Evolutionary conservation across 2,329 filamentous ascomycete genomes (phyloP).

Genomic region (Ophiostoma piceae): DNA sequence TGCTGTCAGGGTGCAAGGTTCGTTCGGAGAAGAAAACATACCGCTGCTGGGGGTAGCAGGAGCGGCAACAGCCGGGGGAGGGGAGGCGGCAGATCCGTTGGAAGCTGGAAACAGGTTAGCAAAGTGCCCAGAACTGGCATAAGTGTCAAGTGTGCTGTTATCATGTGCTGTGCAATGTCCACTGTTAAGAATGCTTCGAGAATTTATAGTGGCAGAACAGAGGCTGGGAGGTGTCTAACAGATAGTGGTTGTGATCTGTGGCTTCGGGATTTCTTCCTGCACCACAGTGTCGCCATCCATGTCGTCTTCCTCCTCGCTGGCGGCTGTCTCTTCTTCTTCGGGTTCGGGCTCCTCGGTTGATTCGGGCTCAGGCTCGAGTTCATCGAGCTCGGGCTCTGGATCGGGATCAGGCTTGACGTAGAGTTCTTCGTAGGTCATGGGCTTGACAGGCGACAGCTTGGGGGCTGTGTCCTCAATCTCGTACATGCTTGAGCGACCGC

Average conservation of each 20-base stretch:
- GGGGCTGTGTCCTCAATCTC: slow-evolving; percentile 45
- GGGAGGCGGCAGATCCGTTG: slow-evolving; percentile 36
- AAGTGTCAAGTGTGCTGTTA: neutral
- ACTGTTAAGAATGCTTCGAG: neutral
- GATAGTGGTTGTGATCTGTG: neutral
- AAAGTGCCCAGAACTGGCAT: neutral
- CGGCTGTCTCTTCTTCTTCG: neutral
- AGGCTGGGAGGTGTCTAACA: slow-evolving; percentile 19
- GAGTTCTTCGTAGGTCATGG: slow-evolving; percentile 46
- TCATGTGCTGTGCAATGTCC: slow-evolving; percentile 10
- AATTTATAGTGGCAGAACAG: neutral
- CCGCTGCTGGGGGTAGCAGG: slow-evolving; percentile 35
- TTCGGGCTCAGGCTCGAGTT: neutral
- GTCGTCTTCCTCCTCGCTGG: neutral
- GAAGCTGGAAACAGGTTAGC: slow-evolving; percentile 41
- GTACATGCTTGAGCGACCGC: slow-evolving; percentile 43
- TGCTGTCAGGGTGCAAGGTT: neutral
- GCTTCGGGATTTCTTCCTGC: slow-evolving; percentile 9
- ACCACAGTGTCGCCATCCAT: neutral
- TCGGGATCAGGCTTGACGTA: slow-evolving; percentile 32
- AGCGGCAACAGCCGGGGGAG: slow-evolving; percentile 40
- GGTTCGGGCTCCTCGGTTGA: neutral
- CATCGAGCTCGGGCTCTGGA: neutral
- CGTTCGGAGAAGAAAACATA: neutral
- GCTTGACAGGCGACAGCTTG: slow-evolving; percentile 40